Evolutionary conservation across 495 filamentous ascomycete genomes (phyloP).

Genomic region (Xylaria nigripes): DNA sequence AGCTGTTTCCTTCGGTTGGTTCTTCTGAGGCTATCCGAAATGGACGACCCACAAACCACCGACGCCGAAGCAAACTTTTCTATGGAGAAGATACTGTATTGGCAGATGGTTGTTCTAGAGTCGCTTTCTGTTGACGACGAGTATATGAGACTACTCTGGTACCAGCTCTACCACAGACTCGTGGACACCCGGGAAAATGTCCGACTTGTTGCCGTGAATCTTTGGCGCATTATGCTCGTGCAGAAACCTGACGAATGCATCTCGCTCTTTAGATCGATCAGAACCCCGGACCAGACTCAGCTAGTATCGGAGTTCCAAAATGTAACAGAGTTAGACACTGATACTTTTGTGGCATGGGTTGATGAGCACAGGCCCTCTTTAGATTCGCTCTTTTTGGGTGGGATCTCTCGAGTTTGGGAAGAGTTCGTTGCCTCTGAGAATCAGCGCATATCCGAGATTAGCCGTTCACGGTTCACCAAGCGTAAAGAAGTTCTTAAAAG

Average conservation of each 20-base stretch:
- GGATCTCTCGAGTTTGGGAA: conserved; percentile 74
- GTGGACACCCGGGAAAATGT: conserved; percentile 55
- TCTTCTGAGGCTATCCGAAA: conserved; percentile 74
- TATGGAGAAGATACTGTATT: conserved; percentile 81
- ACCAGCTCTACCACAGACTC: conserved; percentile 78
- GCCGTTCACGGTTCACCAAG: conserved; percentile 56
- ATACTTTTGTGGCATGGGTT: conserved; percentile 78
- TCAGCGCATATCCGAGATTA: conserved; percentile 60
- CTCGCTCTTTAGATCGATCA: conserved; percentile 59
- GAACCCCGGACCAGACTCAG: conserved; percentile 57
- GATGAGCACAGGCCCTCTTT: conserved; percentile 76
- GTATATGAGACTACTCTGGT: conserved; percentile 76
- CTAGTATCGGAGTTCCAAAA: conserved; percentile 75
- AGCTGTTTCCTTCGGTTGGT: conserved; percentile 66
- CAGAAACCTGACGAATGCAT: conserved; percentile 85
- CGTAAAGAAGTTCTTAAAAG: conserved; percentile 73
- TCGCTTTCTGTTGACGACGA: conserved; percentile 65
- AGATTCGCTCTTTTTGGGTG: conserved; percentile 68
- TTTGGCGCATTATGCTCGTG: conserved; percentile 86
- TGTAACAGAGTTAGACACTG: conserved; percentile 77
- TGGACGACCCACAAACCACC: conserved; percentile 53
- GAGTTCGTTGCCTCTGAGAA: conserved; percentile 77
- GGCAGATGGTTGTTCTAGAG: conserved; percentile 85
- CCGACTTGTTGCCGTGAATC: conserved; percentile 67
- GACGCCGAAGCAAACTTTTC: conserved; percentile 54